phyloP scores from a whole-genome alignment of 2,329 filamentous ascomycete genomes.

The Aspergillus sp. region DNA sequence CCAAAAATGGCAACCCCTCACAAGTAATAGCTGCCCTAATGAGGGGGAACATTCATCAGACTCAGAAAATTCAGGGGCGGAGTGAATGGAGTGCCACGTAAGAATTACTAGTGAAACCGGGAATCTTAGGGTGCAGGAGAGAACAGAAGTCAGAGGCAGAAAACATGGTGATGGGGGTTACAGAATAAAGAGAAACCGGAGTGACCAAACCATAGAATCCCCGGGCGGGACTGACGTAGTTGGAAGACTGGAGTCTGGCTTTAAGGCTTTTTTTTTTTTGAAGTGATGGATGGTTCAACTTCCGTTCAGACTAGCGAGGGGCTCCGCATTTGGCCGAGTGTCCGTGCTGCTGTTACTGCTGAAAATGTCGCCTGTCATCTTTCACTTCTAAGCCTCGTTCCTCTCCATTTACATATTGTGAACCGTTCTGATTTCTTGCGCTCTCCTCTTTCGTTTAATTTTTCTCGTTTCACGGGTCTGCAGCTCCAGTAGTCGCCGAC shows the following conservation, averaged over 20 bases:
- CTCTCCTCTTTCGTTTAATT: not conserved
- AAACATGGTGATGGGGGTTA: too few relatives aligned
- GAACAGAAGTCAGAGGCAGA: too few relatives aligned
- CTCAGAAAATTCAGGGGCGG: not conserved
- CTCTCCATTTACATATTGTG: not conserved
- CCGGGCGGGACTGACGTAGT: too few relatives aligned
- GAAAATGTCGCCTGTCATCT: constrained; percentile 13
- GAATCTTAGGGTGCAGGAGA: too few relatives aligned
- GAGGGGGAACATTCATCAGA: not conserved
- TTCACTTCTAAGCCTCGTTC: not conserved
- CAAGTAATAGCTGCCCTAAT: not conserved
- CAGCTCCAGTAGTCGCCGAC: not conserved
- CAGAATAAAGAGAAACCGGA: too few relatives aligned
- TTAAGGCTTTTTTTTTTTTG: too few relatives aligned
- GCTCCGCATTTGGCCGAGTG: constrained; percentile 27
- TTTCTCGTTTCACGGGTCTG: not conserved
- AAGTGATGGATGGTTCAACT: not conserved
- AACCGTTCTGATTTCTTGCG: not conserved
- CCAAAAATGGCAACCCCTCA: not conserved
- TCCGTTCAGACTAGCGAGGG: constrained; percentile 19
- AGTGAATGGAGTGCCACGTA: not conserved
- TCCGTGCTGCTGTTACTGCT: constrained; percentile 15
- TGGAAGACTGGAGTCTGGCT: too few relatives aligned
- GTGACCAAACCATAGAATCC: too few relatives aligned
- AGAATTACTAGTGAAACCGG: too few relatives aligned